A percentile compares a stretch with the other conserved stretches of the same genome.
Conservation (phyloP, 495 filamentous ascomycete genomes). For the Rostrohypoxylon terebratum region DNA sequence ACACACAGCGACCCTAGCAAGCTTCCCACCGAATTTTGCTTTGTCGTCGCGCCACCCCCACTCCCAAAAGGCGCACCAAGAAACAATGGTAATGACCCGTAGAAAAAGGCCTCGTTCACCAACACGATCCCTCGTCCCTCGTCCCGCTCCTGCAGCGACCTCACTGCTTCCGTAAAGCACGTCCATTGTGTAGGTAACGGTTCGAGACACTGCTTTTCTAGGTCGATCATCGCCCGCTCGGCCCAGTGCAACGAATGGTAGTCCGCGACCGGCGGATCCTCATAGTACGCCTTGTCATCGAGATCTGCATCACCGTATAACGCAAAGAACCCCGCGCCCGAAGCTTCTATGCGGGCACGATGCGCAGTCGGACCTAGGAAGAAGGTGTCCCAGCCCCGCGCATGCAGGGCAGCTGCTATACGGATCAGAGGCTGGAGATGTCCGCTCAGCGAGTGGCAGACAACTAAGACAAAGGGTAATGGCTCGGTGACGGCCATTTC, state of each 20-base stretch:
- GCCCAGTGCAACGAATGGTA: constrained; percentile 33
- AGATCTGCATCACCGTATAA: constrained; percentile 47
- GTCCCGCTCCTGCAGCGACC: constrained; percentile 31
- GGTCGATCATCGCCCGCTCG: constrained; percentile 44
- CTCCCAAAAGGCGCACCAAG: constrained; percentile 38
- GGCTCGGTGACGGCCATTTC: constrained; percentile 7
- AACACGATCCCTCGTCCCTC: constrained; percentile 46
- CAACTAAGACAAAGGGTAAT: constrained; percentile 47
- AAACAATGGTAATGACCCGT: constrained; percentile 44
- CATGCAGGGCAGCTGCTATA: constrained; percentile 45
- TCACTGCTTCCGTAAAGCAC: constrained; percentile 42
- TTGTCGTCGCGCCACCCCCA: constrained; percentile 1
- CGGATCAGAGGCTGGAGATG: constrained; percentile 50
- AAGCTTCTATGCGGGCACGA: constrained; percentile 42
- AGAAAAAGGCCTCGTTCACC: constrained; percentile 49
- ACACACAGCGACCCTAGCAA: constrained; percentile 35
- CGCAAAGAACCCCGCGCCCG: constrained; percentile 50
- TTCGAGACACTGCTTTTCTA: constrained; percentile 38
- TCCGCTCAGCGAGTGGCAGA: constrained; percentile 48
- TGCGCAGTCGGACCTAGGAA: constrained; percentile 51
- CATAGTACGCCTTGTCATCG: constrained; percentile 43
- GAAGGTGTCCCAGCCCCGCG: constrained; percentile 44
- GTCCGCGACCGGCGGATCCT: constrained; percentile 6
- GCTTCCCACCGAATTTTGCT: constrained; percentile 10
- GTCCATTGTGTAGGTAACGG: constrained; percentile 45